Percentiles rank a stretch among this genome's conserved stretches.
These are phyloP conservation scores for Plantago coronopus DNA, from an alignment of 305 asterid genomes.

Conservation along the genomic window DNA sequence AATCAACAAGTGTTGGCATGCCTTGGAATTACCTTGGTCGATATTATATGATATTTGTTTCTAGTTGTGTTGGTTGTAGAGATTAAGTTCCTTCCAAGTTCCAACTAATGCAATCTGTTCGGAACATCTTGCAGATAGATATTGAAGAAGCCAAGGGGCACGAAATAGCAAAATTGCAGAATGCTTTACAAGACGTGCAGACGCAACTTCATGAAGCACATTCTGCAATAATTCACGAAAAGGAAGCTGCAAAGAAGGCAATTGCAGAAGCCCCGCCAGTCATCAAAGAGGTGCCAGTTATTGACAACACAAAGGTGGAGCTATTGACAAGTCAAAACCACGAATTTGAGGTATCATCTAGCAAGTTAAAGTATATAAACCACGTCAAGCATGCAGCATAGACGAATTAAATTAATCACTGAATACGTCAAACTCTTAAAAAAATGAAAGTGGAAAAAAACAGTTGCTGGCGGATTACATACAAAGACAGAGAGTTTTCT, in stretches of 20 bases:
- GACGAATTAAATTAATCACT: background rate
- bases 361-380: constrained; percentile 13
- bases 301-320: constrained; percentile 79
- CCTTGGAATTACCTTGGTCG: background rate
- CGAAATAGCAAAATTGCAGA: constrained; percentile 71
- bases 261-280: constrained; percentile 93
- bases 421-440: too few relatives aligned
- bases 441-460: too few relatives aligned
- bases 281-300: constrained; percentile 77
- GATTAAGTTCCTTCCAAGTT: too few relatives aligned
- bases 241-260: constrained; percentile 83
- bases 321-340: constrained; percentile 63
- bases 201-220: constrained; percentile 71
- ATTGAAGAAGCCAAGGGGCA: constrained; percentile 91
- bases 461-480: too few relatives aligned
- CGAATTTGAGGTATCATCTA: constrained; percentile 61
- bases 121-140: constrained; percentile 57
- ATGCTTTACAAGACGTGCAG: constrained; percentile 61
- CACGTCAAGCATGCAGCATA: constrained; percentile 12
- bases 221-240: constrained; percentile 59
- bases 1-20: background rate
- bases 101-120: background rate
- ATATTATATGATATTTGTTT: background rate
- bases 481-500: too few relatives aligned
- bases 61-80: background rate